Evolutionary conservation across 176 grass and related monocot species (phyloP).

Genomic region (Tillandsia fasciculata): DNA sequence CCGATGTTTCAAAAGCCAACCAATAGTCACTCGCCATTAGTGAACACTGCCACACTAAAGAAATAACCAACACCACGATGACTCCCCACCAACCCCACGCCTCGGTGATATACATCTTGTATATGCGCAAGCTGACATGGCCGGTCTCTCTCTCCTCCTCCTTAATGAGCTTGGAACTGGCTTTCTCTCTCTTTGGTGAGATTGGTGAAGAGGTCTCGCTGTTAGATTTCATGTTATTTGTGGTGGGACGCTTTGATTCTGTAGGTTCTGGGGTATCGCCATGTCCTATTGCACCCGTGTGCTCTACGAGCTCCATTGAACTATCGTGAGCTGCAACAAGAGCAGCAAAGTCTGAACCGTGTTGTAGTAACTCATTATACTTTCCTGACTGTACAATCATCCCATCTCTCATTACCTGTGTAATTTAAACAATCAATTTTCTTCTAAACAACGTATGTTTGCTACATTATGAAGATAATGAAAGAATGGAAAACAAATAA

Average conservation of each 20-base stretch:
- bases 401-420: slow-evolving; percentile 84
- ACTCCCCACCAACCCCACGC: slow-evolving; percentile 80
- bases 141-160: slow-evolving; percentile 79
- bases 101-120: slow-evolving; percentile 81
- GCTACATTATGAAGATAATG: no score
- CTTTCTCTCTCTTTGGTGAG: slow-evolving; percentile 42
- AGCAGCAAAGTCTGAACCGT: slow-evolving; percentile 51
- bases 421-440: background rate
- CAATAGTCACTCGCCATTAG: slow-evolving; percentile 79
- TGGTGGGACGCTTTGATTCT: slow-evolving; percentile 3
- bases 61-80: slow-evolving; percentile 29
- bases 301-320: slow-evolving; percentile 92
- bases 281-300: slow-evolving; percentile 15
- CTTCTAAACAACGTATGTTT: no score
- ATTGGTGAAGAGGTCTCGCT: slow-evolving; percentile 13
- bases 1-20: slow-evolving; percentile 76
- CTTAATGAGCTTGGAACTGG: slow-evolving; percentile 67
- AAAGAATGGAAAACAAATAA: no score
- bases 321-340: slow-evolving; percentile 83
- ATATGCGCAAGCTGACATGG: slow-evolving; percentile 61
- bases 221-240: slow-evolving; percentile 13
- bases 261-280: slow-evolving; percentile 11
- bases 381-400: slow-evolving; percentile 65
- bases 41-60: slow-evolving; percentile 52
- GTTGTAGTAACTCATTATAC: slow-evolving; percentile 53